A percentile compares a stretch with the other conserved stretches of the same genome.
Conservation (phyloP, 306 rosid genomes). For the Dalbergia cochinchinensis region DNA sequence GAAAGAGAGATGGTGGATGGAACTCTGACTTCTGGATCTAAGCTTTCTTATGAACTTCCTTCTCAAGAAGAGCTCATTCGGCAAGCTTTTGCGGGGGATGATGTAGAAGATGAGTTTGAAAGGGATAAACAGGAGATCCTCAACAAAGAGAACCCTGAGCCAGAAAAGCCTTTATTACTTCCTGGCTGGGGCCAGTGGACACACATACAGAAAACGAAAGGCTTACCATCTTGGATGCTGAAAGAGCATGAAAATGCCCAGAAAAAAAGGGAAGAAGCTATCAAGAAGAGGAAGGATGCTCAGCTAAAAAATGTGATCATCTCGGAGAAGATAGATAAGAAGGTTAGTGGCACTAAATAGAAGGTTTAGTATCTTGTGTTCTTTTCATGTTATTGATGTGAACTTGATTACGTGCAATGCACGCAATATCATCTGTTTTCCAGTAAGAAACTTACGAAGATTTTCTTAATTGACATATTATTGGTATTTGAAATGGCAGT, state of each 20-base stretch:
- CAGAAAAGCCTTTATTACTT: conserved; percentile 79
- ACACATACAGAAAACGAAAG: conserved; percentile 77
- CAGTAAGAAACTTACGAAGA: neutral
- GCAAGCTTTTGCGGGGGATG: conserved; percentile 90
- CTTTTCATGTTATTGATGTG: neutral
- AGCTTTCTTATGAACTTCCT: conserved; percentile 79
- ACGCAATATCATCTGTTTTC: neutral
- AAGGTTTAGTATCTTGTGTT: conserved; percentile 14
- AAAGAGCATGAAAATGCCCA: conserved; percentile 75
- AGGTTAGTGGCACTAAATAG: conserved; percentile 60
- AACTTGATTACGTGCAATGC: conserved; percentile 24
- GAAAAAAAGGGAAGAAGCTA: conserved; percentile 78
- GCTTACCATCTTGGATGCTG: conserved; percentile 84
- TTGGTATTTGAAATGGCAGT: too few relatives aligned
- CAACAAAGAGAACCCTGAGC: conserved; percentile 88
- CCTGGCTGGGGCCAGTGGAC: conserved; percentile 99
- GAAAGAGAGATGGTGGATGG: conserved; percentile 90
- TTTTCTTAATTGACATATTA: neutral
- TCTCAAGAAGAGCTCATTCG: conserved; percentile 87
- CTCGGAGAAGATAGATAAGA: conserved; percentile 85
- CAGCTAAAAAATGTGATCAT: conserved; percentile 78
- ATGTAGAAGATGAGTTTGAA: conserved; percentile 90
- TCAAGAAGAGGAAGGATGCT: conserved; percentile 87
- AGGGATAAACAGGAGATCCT: conserved; percentile 71
- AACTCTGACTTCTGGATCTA: conserved; percentile 63